These are phyloP conservation scores for Exophiala sp. DNA, from an alignment of 2,329 filamentous ascomycete species.

Conservation along the genomic window DNA sequence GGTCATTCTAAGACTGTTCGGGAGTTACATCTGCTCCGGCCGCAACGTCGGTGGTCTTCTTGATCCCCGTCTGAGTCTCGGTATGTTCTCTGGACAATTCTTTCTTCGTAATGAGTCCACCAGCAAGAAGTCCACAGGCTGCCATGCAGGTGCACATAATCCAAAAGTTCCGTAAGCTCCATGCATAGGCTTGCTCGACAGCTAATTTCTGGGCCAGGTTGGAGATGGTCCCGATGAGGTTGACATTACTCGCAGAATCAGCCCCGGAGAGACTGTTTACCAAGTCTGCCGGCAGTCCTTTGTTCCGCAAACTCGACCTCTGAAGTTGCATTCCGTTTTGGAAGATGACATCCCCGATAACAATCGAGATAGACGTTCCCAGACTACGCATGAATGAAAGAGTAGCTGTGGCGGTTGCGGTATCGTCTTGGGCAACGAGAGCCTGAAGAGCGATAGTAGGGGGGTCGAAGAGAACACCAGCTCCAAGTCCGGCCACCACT, in stretches of 20 bases:
- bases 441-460: constrained; percentile 56
- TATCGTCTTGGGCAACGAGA: constrained; percentile 47
- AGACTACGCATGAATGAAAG: constrained; percentile 60
- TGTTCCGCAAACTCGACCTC: constrained; percentile 13
- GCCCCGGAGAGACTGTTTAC: constrained; percentile 12
- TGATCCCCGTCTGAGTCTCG: constrained; percentile 43
- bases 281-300: constrained; percentile 25
- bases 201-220: constrained; percentile 32
- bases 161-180: constrained; percentile 47
- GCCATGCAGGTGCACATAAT: constrained; percentile 45
- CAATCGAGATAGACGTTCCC: constrained; percentile 55
- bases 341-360: constrained; percentile 53
- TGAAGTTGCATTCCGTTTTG: constrained; percentile 34
- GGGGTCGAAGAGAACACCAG: constrained; percentile 52
- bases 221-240: constrained; percentile 25
- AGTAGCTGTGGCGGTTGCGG: constrained; percentile 58
- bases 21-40: too few relatives aligned
- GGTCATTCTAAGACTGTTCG: too few relatives aligned
- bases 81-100: constrained; percentile 40
- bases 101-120: constrained; percentile 36
- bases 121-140: constrained; percentile 38
- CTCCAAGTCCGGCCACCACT: constrained; percentile 39
- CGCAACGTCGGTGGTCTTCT: constrained; percentile 19
- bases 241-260: constrained; percentile 30
- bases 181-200: constrained; percentile 42